These are phyloP conservation scores for Fomitopsis schrenkii DNA, from an alignment of 1,284 basidiomycete genomes.

Conservation along the genomic window DNA sequence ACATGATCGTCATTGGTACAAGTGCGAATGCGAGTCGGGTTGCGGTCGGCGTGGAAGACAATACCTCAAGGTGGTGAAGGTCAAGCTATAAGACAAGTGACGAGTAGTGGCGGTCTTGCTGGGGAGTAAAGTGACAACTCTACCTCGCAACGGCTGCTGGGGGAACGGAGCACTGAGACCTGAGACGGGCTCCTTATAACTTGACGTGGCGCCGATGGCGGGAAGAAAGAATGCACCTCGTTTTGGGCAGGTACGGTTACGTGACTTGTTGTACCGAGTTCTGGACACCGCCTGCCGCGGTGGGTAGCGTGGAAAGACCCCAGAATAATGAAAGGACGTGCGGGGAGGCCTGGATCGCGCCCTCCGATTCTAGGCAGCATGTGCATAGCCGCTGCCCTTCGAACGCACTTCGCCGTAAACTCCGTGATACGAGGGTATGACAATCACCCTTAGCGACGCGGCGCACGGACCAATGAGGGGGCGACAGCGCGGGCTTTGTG, in stretches of 20 bases:
- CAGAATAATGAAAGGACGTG: conserved; percentile 13
- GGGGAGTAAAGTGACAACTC: neutral
- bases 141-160: conserved; percentile 2
- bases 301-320: conserved; percentile 18
- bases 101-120: neutral
- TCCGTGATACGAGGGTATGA: conserved; percentile 7
- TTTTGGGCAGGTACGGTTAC: conserved; percentile 5
- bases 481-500: conserved; percentile 3
- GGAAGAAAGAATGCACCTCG: neutral
- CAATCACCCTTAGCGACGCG: conserved; percentile 6
- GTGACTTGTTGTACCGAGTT: conserved; percentile 14
- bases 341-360: conserved; percentile 2
- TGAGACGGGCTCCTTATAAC: conserved; percentile 1
- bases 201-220: neutral
- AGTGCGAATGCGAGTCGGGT: neutral
- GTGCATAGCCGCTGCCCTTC: neutral
- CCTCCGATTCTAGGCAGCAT: neutral
- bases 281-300: conserved; percentile 19
- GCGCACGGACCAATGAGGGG: conserved; percentile 3
- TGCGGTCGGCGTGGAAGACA: neutral
- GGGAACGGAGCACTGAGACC: neutral
- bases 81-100: conserved; percentile 6
- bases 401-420: conserved; percentile 3
- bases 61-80: conserved; percentile 6
- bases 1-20: conserved; percentile 22